phyloP scores from a whole-genome alignment of 2,329 filamentous ascomycete genomes.

The Tetracladium maxilliforme region DNA sequence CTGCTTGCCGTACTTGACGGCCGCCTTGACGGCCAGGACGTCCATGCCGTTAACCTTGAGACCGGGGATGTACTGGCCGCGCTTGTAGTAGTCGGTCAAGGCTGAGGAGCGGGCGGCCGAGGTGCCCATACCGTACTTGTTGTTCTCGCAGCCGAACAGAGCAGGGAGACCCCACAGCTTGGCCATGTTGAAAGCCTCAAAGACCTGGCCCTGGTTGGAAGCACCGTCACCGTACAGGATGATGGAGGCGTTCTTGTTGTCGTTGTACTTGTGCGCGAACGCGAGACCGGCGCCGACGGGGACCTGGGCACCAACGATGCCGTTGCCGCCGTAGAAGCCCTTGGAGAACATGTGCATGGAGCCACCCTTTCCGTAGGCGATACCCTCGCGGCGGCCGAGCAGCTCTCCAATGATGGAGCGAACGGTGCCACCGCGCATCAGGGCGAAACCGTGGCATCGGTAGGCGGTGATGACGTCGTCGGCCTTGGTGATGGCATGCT shows the following conservation, averaged over 20 bases:
- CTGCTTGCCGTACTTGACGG: constrained; percentile 85
- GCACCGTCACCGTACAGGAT: constrained; percentile 96
- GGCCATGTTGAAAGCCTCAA: constrained; percentile 99
- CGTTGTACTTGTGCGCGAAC: constrained; percentile 91
- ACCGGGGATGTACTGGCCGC: constrained; percentile 97
- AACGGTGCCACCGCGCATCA: constrained; percentile 87
- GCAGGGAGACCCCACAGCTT: constrained; percentile 96
- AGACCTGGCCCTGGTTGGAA: constrained; percentile 98
- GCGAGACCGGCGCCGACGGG: constrained; percentile 92
- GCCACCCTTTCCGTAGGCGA: constrained; percentile 96
- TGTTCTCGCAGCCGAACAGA: constrained; percentile 98
- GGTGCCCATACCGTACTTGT: constrained; percentile 99
- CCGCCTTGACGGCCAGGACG: constrained; percentile 92
- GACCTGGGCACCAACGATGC: constrained; percentile 97
- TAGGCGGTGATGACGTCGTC: constrained; percentile 97
- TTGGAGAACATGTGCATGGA: constrained; percentile 99
- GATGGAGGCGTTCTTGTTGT: constrained; percentile 72
- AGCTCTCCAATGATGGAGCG: constrained; percentile 93
- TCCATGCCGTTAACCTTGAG: constrained; percentile 99
- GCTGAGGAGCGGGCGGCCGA: constrained; percentile 87
- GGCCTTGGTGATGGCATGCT: constrained; percentile 80
- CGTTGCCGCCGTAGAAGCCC: constrained; percentile 97
- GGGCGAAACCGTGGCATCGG: constrained; percentile 94
- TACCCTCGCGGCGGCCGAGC: constrained; percentile 86
- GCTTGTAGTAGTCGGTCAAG: constrained; percentile 99